phyloP scores from a whole-genome alignment of 2,329 filamentous ascomycete species.

The Paecilomyces sp. region DNA sequence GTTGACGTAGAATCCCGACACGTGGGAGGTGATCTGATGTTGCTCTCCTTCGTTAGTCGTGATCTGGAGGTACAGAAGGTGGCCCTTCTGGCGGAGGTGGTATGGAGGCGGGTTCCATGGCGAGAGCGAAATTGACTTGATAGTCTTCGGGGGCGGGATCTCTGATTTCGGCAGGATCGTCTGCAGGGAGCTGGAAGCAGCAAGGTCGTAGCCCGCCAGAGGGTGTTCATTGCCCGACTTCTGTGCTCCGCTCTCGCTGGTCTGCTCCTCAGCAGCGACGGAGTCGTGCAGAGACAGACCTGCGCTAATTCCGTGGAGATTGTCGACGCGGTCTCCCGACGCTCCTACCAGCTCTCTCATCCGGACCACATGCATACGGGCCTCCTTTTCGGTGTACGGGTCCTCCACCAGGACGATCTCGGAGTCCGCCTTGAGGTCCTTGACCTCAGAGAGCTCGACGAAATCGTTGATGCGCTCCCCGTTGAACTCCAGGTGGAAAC shows the following conservation, averaged over 20 bases:
- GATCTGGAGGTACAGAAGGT: conserved; percentile 81
- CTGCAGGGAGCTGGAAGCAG: conserved; percentile 58
- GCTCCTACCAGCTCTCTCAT: conserved; percentile 91
- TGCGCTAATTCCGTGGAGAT: conserved; percentile 75
- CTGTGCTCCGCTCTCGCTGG: conserved; percentile 25
- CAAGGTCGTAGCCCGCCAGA: conserved; percentile 70
- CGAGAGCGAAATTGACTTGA: conserved; percentile 83
- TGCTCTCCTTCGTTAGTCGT: conserved; percentile 94
- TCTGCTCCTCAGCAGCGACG: conserved; percentile 49
- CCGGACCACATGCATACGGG: conserved; percentile 85
- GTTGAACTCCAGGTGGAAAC: conserved; percentile 93
- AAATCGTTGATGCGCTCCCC: conserved; percentile 92
- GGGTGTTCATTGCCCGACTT: conserved; percentile 43
- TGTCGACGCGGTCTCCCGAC: conserved; percentile 79
- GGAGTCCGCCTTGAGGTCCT: conserved; percentile 67
- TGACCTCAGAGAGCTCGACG: conserved; percentile 81
- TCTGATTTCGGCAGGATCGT: conserved; percentile 63
- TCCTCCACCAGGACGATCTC: conserved; percentile 82
- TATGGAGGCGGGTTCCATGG: conserved; percentile 96
- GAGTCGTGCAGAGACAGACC: conserved; percentile 83
- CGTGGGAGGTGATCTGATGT: conserved; percentile 84
- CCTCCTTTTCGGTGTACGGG: conserved; percentile 97
- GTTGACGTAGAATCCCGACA: conserved; percentile 95
- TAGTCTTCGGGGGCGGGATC: conserved; percentile 71
- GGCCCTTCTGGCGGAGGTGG: conserved; percentile 81